Evolutionary conservation across 1,284 basidiomycete species (phyloP).

Genomic region (Ganoderma lingzhi): DNA sequence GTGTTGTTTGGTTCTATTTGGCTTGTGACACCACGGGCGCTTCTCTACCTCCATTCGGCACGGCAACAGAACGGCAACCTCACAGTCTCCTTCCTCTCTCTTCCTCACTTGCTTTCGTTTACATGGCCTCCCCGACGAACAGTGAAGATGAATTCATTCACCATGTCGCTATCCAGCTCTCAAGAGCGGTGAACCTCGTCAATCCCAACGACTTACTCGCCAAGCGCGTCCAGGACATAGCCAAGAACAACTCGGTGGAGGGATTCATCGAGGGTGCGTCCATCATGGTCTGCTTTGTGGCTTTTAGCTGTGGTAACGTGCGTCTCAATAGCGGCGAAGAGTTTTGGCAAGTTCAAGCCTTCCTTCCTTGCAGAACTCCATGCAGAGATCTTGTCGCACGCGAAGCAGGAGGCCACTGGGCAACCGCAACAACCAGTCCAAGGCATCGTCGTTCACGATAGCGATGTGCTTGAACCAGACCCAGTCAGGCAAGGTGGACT

Average conservation of each 20-base stretch:
- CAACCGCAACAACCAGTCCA: conserved; percentile 62
- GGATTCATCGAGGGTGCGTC: conserved; percentile 67
- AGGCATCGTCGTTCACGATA: conserved; percentile 83
- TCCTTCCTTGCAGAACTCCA: conserved; percentile 66
- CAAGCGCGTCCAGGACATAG: conserved; percentile 81
- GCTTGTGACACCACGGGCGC: conserved; percentile 12
- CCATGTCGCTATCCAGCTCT: conserved; percentile 83
- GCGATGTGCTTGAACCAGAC: conserved; percentile 85
- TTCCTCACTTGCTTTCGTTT: neutral
- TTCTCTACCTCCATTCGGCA: neutral
- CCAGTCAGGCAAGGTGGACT: conserved; percentile 80
- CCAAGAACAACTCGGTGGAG: conserved; percentile 69
- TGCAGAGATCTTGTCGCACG: conserved; percentile 66
- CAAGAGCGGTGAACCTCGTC: conserved; percentile 78
- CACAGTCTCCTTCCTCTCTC: neutral
- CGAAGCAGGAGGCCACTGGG: conserved; percentile 68
- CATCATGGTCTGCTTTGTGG: neutral
- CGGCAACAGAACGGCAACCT: neutral
- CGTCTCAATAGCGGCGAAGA: conserved; percentile 65
- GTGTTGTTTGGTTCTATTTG: conserved; percentile 32
- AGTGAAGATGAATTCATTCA: conserved; percentile 69
- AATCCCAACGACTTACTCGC: conserved; percentile 88
- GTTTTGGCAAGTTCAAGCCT: conserved; percentile 88
- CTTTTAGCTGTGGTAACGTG: conserved; percentile 9
- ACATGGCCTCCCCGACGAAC: conserved; percentile 33